Percentiles rank a stretch among this genome's conserved stretches.
Conservation (phyloP, 306 rosid species). For the Fagus crenata region DNA sequence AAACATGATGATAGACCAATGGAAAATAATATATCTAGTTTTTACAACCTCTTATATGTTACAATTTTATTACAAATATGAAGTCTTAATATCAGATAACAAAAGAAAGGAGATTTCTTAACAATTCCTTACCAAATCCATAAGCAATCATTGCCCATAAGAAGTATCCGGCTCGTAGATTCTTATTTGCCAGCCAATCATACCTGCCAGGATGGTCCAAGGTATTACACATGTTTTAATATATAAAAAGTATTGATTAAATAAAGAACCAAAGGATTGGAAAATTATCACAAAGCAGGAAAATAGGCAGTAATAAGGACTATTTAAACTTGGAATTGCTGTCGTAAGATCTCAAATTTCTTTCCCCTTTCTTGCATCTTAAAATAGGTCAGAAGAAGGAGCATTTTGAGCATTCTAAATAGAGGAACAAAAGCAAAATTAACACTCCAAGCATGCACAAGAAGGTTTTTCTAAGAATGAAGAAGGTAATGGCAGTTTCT, state of each 20-base stretch:
- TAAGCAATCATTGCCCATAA: constrained; percentile 92
- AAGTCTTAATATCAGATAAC: neutral
- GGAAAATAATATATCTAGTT: neutral
- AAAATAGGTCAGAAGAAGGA: constrained; percentile 2
- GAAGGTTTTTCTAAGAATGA: neutral
- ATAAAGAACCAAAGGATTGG: neutral
- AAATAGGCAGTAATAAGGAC: neutral
- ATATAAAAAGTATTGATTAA: constrained; percentile 8
- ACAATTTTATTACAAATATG: neutral
- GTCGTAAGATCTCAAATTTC: constrained; percentile 9
- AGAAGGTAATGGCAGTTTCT: neutral
- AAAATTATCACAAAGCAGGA: constrained; percentile 7
- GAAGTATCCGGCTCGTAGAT: constrained; percentile 75
- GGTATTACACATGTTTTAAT: neutral
- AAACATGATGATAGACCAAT: neutral
- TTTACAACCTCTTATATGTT: neutral
- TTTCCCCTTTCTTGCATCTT: constrained; percentile 11
- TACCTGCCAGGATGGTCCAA: constrained; percentile 49
- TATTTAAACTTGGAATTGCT: constrained; percentile 3
- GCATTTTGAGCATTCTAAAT: constrained; percentile 2
- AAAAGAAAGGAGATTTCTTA: constrained; percentile 17
- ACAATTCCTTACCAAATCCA: constrained; percentile 74
- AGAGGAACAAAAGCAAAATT: neutral
- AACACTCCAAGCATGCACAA: neutral
- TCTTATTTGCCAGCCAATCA: constrained; percentile 88